Percentiles rank a stretch among this genome's conserved stretches.
Evolutionary conservation across 2,329 filamentous ascomycete species (phyloP).

Genomic region (Fusarium abutilonis): DNA sequence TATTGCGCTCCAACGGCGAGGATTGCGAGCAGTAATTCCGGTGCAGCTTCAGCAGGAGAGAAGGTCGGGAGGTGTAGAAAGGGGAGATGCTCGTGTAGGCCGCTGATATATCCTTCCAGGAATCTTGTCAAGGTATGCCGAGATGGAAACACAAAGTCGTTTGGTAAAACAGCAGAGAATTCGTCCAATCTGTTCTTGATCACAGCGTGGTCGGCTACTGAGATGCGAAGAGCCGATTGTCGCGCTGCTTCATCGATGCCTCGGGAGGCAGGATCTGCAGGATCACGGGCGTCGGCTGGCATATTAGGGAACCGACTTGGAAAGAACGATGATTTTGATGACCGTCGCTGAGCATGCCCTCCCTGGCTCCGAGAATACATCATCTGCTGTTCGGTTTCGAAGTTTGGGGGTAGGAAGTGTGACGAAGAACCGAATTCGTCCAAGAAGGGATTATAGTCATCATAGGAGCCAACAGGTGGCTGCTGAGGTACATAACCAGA

Average conservation of each 20-base stretch:
- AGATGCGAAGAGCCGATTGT: conserved; percentile 59
- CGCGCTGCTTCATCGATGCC: conserved; percentile 48
- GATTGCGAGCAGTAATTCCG: conserved; percentile 74
- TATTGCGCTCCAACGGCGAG: conserved; percentile 75
- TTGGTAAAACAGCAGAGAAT: conserved; percentile 68
- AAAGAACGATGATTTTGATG: conserved; percentile 61
- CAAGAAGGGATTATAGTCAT: conserved; percentile 68
- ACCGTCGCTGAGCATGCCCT: conserved; percentile 52
- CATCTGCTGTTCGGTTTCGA: conserved; percentile 64
- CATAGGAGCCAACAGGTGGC: conserved; percentile 53
- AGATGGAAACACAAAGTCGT: conserved; percentile 74
- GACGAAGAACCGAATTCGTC: conserved; percentile 66
- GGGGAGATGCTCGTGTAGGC: conserved; percentile 68
- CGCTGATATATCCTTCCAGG: conserved; percentile 74
- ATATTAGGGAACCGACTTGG: conserved; percentile 65
- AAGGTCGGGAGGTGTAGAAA: conserved; percentile 76
- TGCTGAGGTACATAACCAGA: conserved; percentile 50
- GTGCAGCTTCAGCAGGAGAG: conserved; percentile 69
- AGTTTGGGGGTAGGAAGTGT: conserved; percentile 64
- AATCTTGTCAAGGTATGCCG: conserved; percentile 75
- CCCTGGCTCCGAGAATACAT: conserved; percentile 60
- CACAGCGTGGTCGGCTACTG: conserved; percentile 62
- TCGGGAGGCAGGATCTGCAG: conserved; percentile 39
- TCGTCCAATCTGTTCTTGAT: conserved; percentile 69
- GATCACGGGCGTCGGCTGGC: conserved; percentile 62